phyloP scores from a whole-genome alignment of 192 early-diverging fungal species.

The Backusella macrospora region DNA sequence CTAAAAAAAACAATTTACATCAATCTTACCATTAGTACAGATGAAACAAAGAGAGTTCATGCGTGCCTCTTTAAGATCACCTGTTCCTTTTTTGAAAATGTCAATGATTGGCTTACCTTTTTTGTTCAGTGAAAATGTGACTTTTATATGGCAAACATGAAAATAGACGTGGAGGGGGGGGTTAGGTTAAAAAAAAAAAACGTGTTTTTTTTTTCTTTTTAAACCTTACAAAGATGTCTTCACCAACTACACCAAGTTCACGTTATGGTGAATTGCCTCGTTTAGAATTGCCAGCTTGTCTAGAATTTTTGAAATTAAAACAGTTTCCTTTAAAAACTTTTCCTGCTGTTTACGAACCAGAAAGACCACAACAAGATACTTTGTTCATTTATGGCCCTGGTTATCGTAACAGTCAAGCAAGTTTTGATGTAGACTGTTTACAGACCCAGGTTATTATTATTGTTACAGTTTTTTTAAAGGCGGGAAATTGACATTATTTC shows the following conservation, averaged over 20 bases:
- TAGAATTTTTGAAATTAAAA: conserved; percentile 39
- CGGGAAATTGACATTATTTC: background rate
- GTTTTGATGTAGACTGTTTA: conserved; percentile 59
- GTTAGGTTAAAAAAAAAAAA: no score
- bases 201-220: no score
- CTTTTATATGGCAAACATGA: no score
- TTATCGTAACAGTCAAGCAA: conserved; percentile 35
- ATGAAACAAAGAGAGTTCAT: no score
- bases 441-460: conserved; percentile 46
- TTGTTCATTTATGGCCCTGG: conserved; percentile 59
- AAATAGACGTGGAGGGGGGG: no score
- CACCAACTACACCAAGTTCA: conserved; percentile 24
- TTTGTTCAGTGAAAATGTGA: no score
- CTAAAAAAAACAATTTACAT: no score
- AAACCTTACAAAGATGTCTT: conserved; percentile 2
- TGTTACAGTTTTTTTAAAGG: background rate
- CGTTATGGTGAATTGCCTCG: conserved; percentile 30
- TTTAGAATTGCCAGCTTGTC: conserved; percentile 30
- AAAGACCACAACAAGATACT: conserved; percentile 33
- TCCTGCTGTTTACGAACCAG: conserved; percentile 39
- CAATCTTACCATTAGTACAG: no score
- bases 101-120: no score
- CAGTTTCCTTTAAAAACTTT: conserved; percentile 46
- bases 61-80: no score
- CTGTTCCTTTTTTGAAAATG: no score